Evolutionary conservation across 129 eudicot genomes (phyloP).

Genomic region (Pittosporum tobira): DNA sequence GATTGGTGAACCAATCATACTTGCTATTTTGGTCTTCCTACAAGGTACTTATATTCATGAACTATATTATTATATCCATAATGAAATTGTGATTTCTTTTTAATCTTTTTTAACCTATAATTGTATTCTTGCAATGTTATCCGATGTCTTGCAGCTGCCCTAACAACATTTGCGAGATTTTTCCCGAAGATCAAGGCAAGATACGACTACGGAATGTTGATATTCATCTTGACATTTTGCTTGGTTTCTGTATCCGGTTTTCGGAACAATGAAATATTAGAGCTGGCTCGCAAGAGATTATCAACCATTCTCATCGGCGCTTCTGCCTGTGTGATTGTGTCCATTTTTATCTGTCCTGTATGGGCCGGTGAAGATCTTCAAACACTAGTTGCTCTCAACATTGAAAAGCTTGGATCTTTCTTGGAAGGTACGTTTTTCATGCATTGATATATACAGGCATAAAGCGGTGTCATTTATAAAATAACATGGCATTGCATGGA

Average conservation of each 20-base stretch:
- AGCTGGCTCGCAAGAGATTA: constrained; percentile 45
- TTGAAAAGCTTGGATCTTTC: constrained; percentile 50
- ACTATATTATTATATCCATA: no score
- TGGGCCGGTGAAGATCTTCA: constrained; percentile 93
- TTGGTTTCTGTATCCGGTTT: constrained; percentile 57
- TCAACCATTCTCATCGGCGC: constrained; percentile 59
- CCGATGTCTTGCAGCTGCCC: constrained; percentile 32
- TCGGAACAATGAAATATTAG: constrained; percentile 42
- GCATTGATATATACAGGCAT: no score
- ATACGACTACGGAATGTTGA: constrained; percentile 70
- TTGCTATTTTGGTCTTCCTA: constrained; percentile 55
- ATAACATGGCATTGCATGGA: no score
- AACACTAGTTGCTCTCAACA: constrained; percentile 32
- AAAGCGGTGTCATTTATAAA: no score
- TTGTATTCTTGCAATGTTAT: no score
- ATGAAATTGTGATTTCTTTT: no score
- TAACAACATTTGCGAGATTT: constrained; percentile 55
- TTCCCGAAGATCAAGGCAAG: constrained; percentile 62
- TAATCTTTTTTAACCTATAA: no score
- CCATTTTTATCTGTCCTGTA: constrained; percentile 47
- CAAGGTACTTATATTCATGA: constrained; percentile 26
- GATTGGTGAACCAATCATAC: constrained; percentile 46
- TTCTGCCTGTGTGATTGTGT: constrained; percentile 36
- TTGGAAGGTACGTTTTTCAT: constrained; percentile 39
- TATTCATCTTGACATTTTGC: constrained; percentile 66